Evolutionary conservation across 805 yeast genomes (phyloP), one percentile per base, ranked within the genome.

Genomic region (Yarrowia sp.): DNA sequence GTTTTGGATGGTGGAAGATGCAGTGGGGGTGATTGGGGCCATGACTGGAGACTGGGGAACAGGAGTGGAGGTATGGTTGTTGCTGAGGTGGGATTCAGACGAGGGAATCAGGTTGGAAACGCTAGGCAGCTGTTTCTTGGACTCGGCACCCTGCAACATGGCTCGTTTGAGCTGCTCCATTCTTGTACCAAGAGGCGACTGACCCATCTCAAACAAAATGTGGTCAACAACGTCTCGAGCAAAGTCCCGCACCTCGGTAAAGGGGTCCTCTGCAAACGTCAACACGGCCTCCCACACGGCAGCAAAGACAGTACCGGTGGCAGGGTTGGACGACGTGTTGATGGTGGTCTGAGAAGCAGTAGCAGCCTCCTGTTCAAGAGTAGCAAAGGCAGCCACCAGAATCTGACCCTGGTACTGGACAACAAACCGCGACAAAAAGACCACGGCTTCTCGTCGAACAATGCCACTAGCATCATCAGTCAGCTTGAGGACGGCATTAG

Each of bases 391-490:
- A 66, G 92, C 87, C 1, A 93, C 95, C 64, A 92, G 74, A 71
- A 93, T 92, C 71, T 90, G 89, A 66, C 85, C 83, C 24, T 82
- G 77, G 74, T 92, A 88, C 44, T 85, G 85, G 65, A 82, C 76
- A 12, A 92, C 88, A 72, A 90, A 85, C 51, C 86, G 83, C 40
- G 95, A 88, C 64, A 92, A 82, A 71, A 89, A 89, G 26, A 87
- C 85, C 7, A 89, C 84, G 10, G 90, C 83, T 73, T 95, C 98
- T 68, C 91, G 85, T 65, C 99, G 78, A 1, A 95, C 97, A 69
- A 93, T 77, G 0, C 96, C 85, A 0, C 97, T 89, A 0, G 96
- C 98, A 76, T 95, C 98, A 51, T 89, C 87, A 2, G 91, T 81
- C 32, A 90, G 76, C 14, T 84, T 79, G 32, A 92, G 74, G 0